Evolutionary conservation across 768 basidiomycete species (phyloP), one percentile per base, ranked within the genome.

Genomic region (Leccinum disarticulatum): DNA sequence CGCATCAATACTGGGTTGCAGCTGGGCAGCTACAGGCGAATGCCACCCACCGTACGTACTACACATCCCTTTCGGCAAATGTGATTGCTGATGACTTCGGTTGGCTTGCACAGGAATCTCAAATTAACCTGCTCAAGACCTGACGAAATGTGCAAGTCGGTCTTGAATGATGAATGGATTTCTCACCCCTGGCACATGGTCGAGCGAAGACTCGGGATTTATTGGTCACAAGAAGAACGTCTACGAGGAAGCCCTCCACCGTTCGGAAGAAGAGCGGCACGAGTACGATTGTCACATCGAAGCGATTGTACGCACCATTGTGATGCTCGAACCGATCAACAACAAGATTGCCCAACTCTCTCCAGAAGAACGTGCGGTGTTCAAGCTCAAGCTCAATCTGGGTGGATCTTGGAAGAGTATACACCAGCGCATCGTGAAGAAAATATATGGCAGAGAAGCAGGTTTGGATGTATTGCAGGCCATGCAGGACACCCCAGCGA

Each of bases 221-320:
- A 79, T 90, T 61, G 84, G 92, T 0, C 89, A 94, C 71, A 90
- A 90, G 77, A 97, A 96, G 81, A 99, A 98, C 74, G 82, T 88
- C 1, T 99, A 91, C 74, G 97, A 98, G 73, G 97, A 98, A 69
- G 95, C 95, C 0, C 81, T 98, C 10, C 95, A 98, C 75, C 90
- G 95, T 36, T 90, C 89, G 53, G 97, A 99, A 69, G 97, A 99
- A 73, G 97, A 99, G 71, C 87, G 97, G 6, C 97, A 99, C 72
- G 96, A 98, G 74, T 99, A 98, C 72, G 96, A 98, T 72, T 98
- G 97, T 78, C 94, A 98, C 72, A 92, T 98, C 67, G 96, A 98
- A 70, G 95, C 95, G 7, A 90, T 98, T 67, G 83, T 87, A 10
- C 88, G 95, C 55, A 97, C 96, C 4, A 95, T 98, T 66, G 80